Evolutionary conservation across 805 yeast genomes (phyloP).

Genomic region (Torulaspora franciscae): DNA sequence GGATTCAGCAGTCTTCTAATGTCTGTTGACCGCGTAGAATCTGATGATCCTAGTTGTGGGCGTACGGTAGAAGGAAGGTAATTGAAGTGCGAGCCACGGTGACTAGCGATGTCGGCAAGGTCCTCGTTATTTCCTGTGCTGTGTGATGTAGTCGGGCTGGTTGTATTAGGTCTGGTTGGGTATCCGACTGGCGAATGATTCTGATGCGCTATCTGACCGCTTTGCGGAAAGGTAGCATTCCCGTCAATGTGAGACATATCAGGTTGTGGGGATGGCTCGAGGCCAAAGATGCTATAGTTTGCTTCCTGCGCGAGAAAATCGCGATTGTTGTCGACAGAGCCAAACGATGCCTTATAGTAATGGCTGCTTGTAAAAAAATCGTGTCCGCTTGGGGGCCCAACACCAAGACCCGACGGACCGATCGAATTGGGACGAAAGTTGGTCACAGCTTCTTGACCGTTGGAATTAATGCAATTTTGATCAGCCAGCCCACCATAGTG

Average conservation of each 20-base stretch:
- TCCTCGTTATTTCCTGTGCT: constrained; percentile 25
- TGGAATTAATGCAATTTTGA: constrained; percentile 4
- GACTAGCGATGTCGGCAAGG: constrained; percentile 45
- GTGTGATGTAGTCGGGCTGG: constrained; percentile 22
- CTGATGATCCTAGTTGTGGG: constrained; percentile 62
- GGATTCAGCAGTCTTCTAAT: constrained; percentile 44
- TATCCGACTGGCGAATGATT: constrained; percentile 7
- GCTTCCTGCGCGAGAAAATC: constrained; percentile 26
- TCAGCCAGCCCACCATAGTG: constrained; percentile 51
- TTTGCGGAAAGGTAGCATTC: not conserved
- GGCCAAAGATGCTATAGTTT: constrained; percentile 19
- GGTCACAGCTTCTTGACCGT: constrained; percentile 2
- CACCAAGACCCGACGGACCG: not conserved
- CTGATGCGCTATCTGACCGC: constrained; percentile 1
- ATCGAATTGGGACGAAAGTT: not conserved
- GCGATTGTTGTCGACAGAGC: constrained; percentile 4
- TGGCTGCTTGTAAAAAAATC: constrained; percentile 11
- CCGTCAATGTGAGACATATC: constrained; percentile 3
- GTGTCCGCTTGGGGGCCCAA: not conserved
- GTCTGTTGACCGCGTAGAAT: constrained; percentile 44
- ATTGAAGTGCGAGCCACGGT: constrained; percentile 66
- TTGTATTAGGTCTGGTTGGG: constrained; percentile 9
- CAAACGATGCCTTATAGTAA: constrained; percentile 7
- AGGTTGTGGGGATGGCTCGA: constrained; percentile 17
- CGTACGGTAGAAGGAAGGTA: constrained; percentile 70